These are phyloP conservation scores for Heterobasidion parviporum DNA, from an alignment of 1,284 basidiomycete genomes.

Conservation along the genomic window DNA sequence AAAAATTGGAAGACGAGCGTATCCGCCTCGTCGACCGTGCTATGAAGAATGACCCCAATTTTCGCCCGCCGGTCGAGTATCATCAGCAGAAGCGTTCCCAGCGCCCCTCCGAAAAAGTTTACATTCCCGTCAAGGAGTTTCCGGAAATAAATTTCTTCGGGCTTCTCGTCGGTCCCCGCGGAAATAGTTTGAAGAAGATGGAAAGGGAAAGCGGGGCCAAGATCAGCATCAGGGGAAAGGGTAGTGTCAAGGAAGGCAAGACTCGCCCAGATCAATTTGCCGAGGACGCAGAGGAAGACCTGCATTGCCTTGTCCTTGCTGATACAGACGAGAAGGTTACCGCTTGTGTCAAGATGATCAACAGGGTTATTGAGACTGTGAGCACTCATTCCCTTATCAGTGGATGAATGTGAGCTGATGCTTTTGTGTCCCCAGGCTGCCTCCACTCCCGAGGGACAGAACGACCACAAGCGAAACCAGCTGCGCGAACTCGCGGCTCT, in stretches of 20 bases:
- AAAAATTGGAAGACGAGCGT: slow-evolving; percentile 97
- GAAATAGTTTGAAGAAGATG: slow-evolving; percentile 99
- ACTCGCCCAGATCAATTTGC: slow-evolving; percentile 87
- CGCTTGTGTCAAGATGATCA: slow-evolving; percentile 90
- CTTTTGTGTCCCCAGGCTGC: slow-evolving; percentile 61
- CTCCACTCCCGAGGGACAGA: slow-evolving; percentile 97
- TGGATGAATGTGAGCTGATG: slow-evolving; percentile 1
- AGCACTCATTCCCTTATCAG: slow-evolving; percentile 21
- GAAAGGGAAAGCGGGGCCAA: slow-evolving; percentile 97
- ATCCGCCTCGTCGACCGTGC: slow-evolving; percentile 90
- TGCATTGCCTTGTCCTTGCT: slow-evolving; percentile 95
- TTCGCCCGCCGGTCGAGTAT: slow-evolving; percentile 93
- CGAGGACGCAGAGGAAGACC: slow-evolving; percentile 96
- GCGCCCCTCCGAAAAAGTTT: slow-evolving; percentile 94
- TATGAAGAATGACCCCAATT: slow-evolving; percentile 96
- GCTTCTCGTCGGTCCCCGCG: slow-evolving; percentile 94
- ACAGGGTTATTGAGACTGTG: slow-evolving; percentile 97
- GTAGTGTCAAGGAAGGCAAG: slow-evolving; percentile 98
- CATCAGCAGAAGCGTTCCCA: slow-evolving; percentile 90
- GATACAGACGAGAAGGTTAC: slow-evolving; percentile 91
- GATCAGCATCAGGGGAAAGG: slow-evolving; percentile 97
- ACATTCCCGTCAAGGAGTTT: slow-evolving; percentile 99
- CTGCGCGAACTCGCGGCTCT: slow-evolving; percentile 95
- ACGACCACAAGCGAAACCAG: slow-evolving; percentile 99
- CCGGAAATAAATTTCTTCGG: slow-evolving; percentile 99